A percentile compares a stretch with the other conserved stretches of the same genome.
Evolutionary conservation across 176 grass and related monocot genomes (phyloP).

Genomic region (Melocanna baccifera): DNA sequence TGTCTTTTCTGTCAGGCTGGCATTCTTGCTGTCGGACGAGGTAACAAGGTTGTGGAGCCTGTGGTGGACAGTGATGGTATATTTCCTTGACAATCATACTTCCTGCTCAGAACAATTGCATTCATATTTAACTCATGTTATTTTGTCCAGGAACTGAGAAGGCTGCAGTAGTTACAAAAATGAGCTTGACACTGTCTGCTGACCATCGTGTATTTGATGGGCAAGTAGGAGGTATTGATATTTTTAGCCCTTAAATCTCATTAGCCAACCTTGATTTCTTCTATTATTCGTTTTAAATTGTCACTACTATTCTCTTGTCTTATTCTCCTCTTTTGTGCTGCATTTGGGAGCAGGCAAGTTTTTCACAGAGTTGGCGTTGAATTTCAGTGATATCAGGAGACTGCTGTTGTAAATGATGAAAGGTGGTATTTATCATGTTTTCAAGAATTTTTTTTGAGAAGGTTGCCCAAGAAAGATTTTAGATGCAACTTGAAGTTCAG

Average conservation of each 20-base stretch:
- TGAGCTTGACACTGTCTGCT: conserved; percentile 85
- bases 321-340: conserved; percentile 1
- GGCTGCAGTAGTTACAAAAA: conserved; percentile 69
- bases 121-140: conserved; percentile 12
- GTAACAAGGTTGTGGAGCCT: conserved; percentile 84
- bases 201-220: conserved; percentile 93
- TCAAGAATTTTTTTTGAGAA: conserved; percentile 37
- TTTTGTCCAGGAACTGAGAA: conserved; percentile 67
- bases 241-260: conserved; percentile 12
- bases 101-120: conserved; percentile 17
- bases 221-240: conserved; percentile 64
- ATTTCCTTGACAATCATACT: conserved; percentile 4
- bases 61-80: conserved; percentile 77
- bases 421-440: background rate
- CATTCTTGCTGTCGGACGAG: conserved; percentile 87
- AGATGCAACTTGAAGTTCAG: conserved; percentile 3
- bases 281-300: conserved; percentile 15
- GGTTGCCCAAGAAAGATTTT: background rate
- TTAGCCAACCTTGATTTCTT: background rate
- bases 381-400: conserved; percentile 86
- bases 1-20: conserved; percentile 54
- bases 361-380: conserved; percentile 58
- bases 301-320: background rate
- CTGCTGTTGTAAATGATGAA: conserved; percentile 67
- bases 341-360: conserved; percentile 59